Evolutionary conservation across 1,139 yeast genomes (phyloP).

Genomic region (Pichia sp.): DNA sequence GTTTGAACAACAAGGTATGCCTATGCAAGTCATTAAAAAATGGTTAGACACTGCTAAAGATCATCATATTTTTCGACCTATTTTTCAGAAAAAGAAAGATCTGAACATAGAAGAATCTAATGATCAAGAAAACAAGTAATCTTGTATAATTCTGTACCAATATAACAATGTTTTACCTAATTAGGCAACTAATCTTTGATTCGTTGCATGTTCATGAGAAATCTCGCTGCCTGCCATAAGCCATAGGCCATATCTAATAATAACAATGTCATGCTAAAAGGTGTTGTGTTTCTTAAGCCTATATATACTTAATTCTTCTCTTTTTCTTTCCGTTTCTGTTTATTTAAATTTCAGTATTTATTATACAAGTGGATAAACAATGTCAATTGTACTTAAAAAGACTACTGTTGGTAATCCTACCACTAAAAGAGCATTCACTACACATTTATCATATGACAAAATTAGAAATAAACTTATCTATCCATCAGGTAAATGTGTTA

Average conservation of each 20-base stretch:
- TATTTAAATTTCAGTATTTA: no score
- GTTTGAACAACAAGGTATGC: conserved; percentile 6
- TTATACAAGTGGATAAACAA: not conserved
- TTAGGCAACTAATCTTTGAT: no score
- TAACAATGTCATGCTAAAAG: no score
- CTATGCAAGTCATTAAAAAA: conserved; percentile 1
- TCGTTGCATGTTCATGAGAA: no score
- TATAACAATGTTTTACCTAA: no score
- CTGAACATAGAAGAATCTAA: no score
- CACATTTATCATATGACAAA: conserved; percentile 69
- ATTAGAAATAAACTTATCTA: conserved; percentile 67
- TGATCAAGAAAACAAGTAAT: not conserved
- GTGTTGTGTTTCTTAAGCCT: no score
- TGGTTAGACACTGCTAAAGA: conserved; percentile 6
- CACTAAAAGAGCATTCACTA: conserved; percentile 63
- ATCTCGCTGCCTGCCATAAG: no score
- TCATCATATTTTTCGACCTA: not conserved
- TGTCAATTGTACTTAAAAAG: conserved; percentile 20
- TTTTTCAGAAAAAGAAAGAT: not conserved
- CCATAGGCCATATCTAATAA: no score
- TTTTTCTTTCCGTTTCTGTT: no score
- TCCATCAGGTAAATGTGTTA: conserved; percentile 74
- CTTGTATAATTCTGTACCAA: no score
- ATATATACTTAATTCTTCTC: no score
- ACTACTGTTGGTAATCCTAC: conserved; percentile 73